Evolutionary conservation across 2,329 filamentous ascomycete species (phyloP).

Genomic region (Whalleya microplaca): DNA sequence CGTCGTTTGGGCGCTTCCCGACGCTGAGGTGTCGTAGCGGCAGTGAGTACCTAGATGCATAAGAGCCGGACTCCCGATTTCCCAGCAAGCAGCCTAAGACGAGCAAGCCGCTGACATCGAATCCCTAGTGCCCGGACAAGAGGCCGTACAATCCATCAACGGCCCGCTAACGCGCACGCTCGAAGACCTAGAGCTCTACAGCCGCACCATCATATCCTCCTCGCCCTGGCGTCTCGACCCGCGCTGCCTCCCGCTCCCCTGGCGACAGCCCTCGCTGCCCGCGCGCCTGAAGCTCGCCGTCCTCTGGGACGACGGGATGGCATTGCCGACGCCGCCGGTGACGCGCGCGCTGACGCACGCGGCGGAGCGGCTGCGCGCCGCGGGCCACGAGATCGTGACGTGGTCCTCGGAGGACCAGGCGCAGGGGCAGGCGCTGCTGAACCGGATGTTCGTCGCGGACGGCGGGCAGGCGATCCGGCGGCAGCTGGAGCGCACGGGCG

Average conservation of each 20-base stretch:
- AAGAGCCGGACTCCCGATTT: too few species aligned
- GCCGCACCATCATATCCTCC: constrained; percentile 52
- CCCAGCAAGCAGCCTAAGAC: too few species aligned
- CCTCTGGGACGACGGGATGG: constrained; percentile 67
- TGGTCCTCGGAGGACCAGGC: constrained; percentile 52
- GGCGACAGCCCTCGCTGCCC: constrained; percentile 44
- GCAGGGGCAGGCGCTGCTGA: constrained; percentile 42
- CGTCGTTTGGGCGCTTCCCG: constrained; percentile 62
- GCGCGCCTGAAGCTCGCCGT: constrained; percentile 59
- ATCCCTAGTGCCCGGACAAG: constrained; percentile 58
- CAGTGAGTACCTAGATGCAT: constrained; percentile 25
- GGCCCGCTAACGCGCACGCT: constrained; percentile 64
- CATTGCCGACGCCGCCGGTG: constrained; percentile 68
- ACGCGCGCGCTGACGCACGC: constrained; percentile 56
- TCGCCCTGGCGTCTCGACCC: constrained; percentile 62
- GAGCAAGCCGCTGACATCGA: too few species aligned
- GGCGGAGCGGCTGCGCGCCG: constrained; percentile 45
- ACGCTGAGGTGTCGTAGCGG: constrained; percentile 57
- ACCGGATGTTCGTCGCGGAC: constrained; percentile 53
- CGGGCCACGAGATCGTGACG: constrained; percentile 57
- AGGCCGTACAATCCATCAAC: constrained; percentile 66
- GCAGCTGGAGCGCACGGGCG: constrained; percentile 46
- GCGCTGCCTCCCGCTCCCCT: constrained; percentile 62
- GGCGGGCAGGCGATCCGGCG: constrained; percentile 46
- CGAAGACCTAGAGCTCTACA: constrained; percentile 59